A percentile compares a stretch with the other conserved stretches of the same genome.
Conservation (phyloP, 2,329 filamentous ascomycete genomes). For the Verticillium dahliae region DNA sequence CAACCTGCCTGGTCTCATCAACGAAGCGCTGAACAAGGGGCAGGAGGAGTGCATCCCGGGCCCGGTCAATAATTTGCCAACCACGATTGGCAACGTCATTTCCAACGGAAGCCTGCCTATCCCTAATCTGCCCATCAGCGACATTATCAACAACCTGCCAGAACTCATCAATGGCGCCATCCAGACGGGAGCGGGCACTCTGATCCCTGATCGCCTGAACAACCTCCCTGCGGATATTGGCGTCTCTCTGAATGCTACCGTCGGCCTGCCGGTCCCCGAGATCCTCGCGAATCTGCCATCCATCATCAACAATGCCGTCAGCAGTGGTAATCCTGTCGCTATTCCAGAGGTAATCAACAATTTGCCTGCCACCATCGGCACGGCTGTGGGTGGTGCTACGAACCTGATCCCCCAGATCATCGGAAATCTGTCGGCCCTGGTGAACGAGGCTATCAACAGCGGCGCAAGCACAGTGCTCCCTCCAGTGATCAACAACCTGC, state of each 20-base stretch:
- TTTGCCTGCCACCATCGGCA: neutral
- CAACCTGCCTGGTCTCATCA: neutral
- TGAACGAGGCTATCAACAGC: neutral
- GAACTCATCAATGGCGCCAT: neutral
- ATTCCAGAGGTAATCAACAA: neutral
- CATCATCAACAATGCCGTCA: neutral
- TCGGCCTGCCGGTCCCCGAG: neutral
- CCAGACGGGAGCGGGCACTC: neutral
- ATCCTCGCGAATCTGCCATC: neutral
- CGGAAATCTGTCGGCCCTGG: neutral
- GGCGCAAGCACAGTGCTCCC: neutral
- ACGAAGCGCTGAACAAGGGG: neutral
- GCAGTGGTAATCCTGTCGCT: neutral
- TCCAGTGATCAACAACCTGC: neutral
- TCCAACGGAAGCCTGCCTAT: neutral
- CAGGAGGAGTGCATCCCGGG: neutral
- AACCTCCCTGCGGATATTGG: neutral
- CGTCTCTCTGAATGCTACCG: neutral
- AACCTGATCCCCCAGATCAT: neutral
- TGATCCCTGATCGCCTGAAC: neutral
- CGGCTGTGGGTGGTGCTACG: neutral
- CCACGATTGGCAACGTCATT: neutral
- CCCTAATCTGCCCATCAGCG: neutral
- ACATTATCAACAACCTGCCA: neutral
- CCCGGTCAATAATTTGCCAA: neutral